Evolutionary conservation across 768 basidiomycete species (phyloP).

Genomic region (Sarcodon aspratus): DNA sequence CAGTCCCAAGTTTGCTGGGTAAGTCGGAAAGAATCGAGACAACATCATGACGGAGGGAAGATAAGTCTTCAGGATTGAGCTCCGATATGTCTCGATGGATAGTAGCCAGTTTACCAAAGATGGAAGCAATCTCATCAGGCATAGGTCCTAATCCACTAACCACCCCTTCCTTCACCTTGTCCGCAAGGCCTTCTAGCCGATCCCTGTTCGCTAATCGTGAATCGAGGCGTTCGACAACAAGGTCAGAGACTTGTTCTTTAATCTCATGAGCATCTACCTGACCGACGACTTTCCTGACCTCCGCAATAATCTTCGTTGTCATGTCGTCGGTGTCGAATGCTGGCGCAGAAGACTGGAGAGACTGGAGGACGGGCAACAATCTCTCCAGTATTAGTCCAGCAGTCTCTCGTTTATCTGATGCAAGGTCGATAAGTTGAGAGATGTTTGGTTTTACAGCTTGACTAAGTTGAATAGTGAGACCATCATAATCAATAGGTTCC

Average conservation of each 20-base stretch:
- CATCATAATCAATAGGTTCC: slow-evolving; percentile 70
- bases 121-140: slow-evolving; percentile 23
- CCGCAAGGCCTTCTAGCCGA: slow-evolving; percentile 46
- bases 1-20: slow-evolving; percentile 32
- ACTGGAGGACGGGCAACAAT: slow-evolving; percentile 55
- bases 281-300: slow-evolving; percentile 60
- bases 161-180: slow-evolving; percentile 45
- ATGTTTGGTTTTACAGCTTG: slow-evolving; percentile 88
- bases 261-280: slow-evolving; percentile 79
- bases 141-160: slow-evolving; percentile 30
- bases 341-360: slow-evolving; percentile 18
- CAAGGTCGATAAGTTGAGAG: slow-evolving; percentile 78
- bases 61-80: neutral
- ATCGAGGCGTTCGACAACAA: slow-evolving; percentile 78
- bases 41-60: slow-evolving; percentile 9
- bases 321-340: slow-evolving; percentile 43
- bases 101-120: slow-evolving; percentile 25
- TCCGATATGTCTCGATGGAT: slow-evolving; percentile 7
- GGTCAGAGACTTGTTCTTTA: slow-evolving; percentile 82
- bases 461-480: slow-evolving; percentile 59
- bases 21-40: slow-evolving; percentile 32
- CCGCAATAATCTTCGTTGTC: slow-evolving; percentile 47
- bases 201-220: slow-evolving; percentile 73
- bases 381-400: slow-evolving; percentile 70
- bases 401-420: slow-evolving; percentile 83